Conservation (phyloP, 805 yeast species). For the Yueomyces sp. region DNA sequence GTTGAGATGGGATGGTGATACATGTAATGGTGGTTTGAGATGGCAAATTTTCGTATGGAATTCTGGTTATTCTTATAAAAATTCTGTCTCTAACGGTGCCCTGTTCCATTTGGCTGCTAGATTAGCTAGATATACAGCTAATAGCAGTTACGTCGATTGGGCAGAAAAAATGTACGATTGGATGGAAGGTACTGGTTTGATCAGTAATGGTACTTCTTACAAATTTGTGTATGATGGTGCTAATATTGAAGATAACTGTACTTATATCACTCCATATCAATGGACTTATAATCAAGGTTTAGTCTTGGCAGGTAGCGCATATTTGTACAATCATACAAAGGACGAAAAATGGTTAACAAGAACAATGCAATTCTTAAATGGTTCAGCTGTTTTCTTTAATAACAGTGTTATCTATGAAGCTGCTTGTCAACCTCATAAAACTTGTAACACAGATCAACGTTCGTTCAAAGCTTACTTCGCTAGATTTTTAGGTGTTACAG, state of each 20-base stretch:
- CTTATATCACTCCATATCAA: constrained; percentile 41
- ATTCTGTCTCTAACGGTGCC: constrained; percentile 83
- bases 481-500: constrained; percentile 62
- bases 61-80: constrained; percentile 86
- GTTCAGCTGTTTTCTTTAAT: constrained; percentile 44
- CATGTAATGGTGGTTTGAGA: constrained; percentile 80
- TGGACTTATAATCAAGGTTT: constrained; percentile 88
- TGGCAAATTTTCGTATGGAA: constrained; percentile 97
- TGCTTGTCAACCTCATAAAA: constrained; percentile 55
- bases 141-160: constrained; percentile 61
- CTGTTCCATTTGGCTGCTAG: constrained; percentile 80
- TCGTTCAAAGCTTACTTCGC: constrained; percentile 81
- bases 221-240: constrained; percentile 55
- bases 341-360: constrained; percentile 55
- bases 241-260: constrained; percentile 45
- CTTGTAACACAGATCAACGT: constrained; percentile 79
- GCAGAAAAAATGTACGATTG: constrained; percentile 70
- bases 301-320: constrained; percentile 68
- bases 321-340: constrained; percentile 58
- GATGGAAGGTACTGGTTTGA: constrained; percentile 43
- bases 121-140: constrained; percentile 69
- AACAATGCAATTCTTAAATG: constrained; percentile 39
- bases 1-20: constrained; percentile 63
- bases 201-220: constrained; percentile 25
- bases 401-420: constrained; percentile 59